Percentiles rank a stretch among this genome's conserved stretches.
These are phyloP conservation scores for Neurospora hispaniola DNA, from an alignment of 495 filamentous ascomycete genomes.

Conservation along the genomic window DNA sequence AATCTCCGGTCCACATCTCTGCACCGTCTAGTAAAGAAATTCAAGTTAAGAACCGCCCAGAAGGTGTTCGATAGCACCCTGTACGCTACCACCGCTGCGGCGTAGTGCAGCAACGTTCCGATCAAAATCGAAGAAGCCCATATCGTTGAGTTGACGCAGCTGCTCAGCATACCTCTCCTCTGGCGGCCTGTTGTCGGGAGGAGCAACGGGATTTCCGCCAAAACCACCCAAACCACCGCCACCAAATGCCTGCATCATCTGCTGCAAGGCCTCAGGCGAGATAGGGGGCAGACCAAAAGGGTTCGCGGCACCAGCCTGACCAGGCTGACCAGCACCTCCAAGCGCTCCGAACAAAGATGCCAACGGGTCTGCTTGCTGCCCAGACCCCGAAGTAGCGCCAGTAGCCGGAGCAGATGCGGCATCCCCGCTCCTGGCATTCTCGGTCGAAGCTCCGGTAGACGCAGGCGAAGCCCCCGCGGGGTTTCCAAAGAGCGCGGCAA, in stretches of 20 bases:
- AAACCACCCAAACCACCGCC: slow-evolving; percentile 7
- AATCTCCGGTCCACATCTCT: neutral
- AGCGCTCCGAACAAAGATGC: slow-evolving; percentile 28
- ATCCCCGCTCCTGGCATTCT: neutral
- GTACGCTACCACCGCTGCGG: slow-evolving; percentile 84
- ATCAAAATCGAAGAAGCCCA: slow-evolving; percentile 98
- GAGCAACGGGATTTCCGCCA: slow-evolving; percentile 34
- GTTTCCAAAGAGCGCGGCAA: slow-evolving; percentile 55
- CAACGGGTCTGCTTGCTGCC: slow-evolving; percentile 29
- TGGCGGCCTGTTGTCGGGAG: slow-evolving; percentile 72
- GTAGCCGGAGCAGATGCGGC: neutral
- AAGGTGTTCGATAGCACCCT: slow-evolving; percentile 83
- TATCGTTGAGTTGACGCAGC: slow-evolving; percentile 88
- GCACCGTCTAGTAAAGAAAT: neutral
- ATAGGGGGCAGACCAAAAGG: slow-evolving; percentile 15
- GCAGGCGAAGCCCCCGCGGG: slow-evolving; percentile 7
- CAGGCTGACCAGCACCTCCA: slow-evolving; percentile 1
- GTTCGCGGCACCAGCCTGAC: slow-evolving; percentile 10
- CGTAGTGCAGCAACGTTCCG: slow-evolving; percentile 82
- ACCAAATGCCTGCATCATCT: slow-evolving; percentile 31
- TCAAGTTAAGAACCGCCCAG: slow-evolving; percentile 25
- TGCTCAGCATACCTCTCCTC: slow-evolving; percentile 91
- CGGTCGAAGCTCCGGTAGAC: slow-evolving; percentile 2
- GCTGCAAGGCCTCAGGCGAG: slow-evolving; percentile 34
- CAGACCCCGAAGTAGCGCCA: slow-evolving; percentile 7